Conservation (phyloP, 2,329 filamentous ascomycete genomes). For the Colletotrichum chrysophilum region DNA sequence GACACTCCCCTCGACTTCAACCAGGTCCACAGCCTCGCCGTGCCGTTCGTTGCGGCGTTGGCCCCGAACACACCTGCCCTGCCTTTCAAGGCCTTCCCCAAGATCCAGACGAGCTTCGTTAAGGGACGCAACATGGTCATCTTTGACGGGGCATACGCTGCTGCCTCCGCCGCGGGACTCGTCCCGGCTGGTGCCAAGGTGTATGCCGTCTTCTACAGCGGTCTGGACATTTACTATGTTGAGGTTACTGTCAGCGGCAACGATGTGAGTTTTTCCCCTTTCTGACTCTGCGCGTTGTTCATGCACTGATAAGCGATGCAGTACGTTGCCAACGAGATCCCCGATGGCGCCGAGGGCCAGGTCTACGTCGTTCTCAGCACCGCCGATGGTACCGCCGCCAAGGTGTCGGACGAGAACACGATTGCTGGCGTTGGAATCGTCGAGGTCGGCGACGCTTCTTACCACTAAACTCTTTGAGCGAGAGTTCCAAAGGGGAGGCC, state of each 20-base stretch:
- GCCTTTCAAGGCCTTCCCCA: conserved; percentile 66
- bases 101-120: conserved; percentile 38
- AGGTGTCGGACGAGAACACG: conserved; percentile 39
- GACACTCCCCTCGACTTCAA: conserved; percentile 64
- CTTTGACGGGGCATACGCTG: conserved; percentile 28
- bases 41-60: conserved; percentile 64
- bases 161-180: conserved; percentile 14
- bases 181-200: conserved; percentile 17
- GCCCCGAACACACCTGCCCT: conserved; percentile 58
- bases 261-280: conserved; percentile 24
- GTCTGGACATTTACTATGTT: conserved; percentile 25
- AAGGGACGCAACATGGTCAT: conserved; percentile 25
- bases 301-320: conserved; percentile 13
- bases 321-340: conserved; percentile 28
- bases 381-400: conserved; percentile 32
- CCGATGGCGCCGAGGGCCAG: conserved; percentile 39
- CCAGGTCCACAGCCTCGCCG: conserved; percentile 68
- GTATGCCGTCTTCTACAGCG: conserved; percentile 39
- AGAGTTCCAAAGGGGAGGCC: not conserved
- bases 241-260: not conserved
- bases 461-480: not conserved
- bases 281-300: conserved; percentile 10
- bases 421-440: conserved; percentile 42
- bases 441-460: conserved; percentile 24
- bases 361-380: conserved; percentile 44